phyloP scores from a whole-genome alignment of 2,329 filamentous ascomycete species.

The Akanthomyces uredinophilus region DNA sequence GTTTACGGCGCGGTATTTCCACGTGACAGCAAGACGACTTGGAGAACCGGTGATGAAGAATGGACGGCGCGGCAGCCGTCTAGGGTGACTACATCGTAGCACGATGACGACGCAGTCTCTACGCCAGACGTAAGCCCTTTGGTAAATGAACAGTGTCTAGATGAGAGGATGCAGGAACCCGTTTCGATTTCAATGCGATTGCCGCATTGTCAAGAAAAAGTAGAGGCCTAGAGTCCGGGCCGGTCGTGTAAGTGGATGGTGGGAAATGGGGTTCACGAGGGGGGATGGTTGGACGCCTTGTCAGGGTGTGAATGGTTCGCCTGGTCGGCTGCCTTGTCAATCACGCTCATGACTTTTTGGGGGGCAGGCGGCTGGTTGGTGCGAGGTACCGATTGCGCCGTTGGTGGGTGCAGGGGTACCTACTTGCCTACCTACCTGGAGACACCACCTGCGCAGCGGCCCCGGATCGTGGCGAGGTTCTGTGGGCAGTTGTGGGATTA shows the following conservation, averaged over 20 bases:
- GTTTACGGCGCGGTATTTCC: neutral
- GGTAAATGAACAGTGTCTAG: neutral
- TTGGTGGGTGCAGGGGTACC: neutral
- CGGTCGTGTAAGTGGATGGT: neutral
- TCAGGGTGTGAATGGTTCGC: constrained; percentile 14
- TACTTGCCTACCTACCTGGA: too few relatives aligned
- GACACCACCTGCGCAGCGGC: neutral
- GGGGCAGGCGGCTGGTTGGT: neutral
- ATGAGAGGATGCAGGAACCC: constrained; percentile 13
- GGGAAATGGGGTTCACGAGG: neutral
- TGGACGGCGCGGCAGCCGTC: too few relatives aligned
- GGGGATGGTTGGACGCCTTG: neutral
- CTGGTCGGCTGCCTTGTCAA: constrained; percentile 15
- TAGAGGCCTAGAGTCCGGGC: neutral
- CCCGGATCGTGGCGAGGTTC: constrained; percentile 8
- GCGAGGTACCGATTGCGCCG: neutral
- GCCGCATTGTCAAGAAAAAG: neutral
- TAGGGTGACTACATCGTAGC: neutral
- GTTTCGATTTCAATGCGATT: neutral
- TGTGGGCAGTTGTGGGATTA: neutral
- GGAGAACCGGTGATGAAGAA: neutral
- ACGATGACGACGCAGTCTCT: neutral
- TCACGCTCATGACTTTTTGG: constrained; percentile 12
- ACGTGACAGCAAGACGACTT: neutral
- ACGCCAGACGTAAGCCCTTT: neutral